Evolutionary conservation across 1,284 basidiomycete genomes (phyloP).

Genomic region (Irpex sp.): DNA sequence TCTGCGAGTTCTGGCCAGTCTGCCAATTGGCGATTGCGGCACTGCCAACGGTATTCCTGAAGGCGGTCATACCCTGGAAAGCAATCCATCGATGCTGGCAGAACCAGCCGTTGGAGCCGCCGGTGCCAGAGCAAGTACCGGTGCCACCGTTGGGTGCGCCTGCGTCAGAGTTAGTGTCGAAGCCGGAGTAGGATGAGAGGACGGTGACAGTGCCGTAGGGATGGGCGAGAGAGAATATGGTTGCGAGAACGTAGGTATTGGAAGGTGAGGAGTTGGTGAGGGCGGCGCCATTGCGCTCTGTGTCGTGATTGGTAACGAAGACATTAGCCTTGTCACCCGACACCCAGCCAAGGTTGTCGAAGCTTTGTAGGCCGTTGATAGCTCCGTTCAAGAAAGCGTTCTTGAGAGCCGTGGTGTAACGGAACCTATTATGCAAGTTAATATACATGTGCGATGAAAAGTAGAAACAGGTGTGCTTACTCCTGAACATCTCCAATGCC

Average conservation of each 20-base stretch:
- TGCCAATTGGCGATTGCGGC: constrained; percentile 52
- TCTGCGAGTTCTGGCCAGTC: constrained; percentile 49
- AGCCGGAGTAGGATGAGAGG: constrained; percentile 55
- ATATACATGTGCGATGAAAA: neutral
- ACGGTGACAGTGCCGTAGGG: constrained; percentile 65
- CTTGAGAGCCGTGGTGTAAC: constrained; percentile 52
- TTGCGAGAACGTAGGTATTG: constrained; percentile 60
- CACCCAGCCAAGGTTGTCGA: constrained; percentile 62
- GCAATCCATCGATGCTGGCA: constrained; percentile 64
- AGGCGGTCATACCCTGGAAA: constrained; percentile 59
- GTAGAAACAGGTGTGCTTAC: constrained; percentile 29
- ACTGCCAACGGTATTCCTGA: constrained; percentile 56
- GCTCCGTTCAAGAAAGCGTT: constrained; percentile 48
- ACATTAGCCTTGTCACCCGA: constrained; percentile 52
- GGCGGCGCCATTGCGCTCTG: constrained; percentile 54
- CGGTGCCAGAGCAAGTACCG: constrained; percentile 52
- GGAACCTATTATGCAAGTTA: constrained; percentile 41
- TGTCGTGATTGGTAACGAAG: constrained; percentile 70
- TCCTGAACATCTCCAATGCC: constrained; percentile 65
- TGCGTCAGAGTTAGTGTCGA: constrained; percentile 40
- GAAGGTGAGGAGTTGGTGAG: constrained; percentile 57
- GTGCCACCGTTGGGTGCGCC: constrained; percentile 46
- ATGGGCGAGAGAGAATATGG: constrained; percentile 63
- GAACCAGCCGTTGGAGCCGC: constrained; percentile 51
- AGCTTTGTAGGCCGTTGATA: constrained; percentile 49